Evolutionary conservation across 371 early-diverging fungal species (phyloP), one percentile per base, ranked within the genome.

Genomic region (Nematocida minor): DNA sequence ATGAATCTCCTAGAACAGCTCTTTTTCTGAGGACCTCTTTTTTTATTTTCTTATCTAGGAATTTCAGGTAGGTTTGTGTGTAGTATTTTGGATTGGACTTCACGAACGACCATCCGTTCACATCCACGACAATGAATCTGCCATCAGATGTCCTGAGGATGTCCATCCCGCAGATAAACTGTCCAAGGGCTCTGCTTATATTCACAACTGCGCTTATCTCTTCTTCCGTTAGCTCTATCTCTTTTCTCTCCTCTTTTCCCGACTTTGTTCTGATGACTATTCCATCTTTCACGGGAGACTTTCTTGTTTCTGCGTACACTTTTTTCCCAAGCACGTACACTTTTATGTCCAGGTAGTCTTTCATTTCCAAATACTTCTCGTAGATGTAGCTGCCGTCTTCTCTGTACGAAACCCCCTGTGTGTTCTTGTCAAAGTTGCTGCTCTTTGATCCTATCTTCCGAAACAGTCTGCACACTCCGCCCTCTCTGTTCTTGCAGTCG

Each of bases 91-190:
- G 89, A 80, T 91, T 93, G 66, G 93, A 94, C 84, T 97, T 97
- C 57, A 97, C 97, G 87, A 97, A 97, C 31, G 93, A 92, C 97
- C 97, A 97, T 7, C 97, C 97, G 80, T 97, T 97, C 63, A 97
- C 95, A 83, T 97, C 97, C 81, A 97, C 94, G 7, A 95, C 94
- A 83, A 90, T 91, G 2, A 93, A 92, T 79, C 88, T 87, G 53
- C 85, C 83, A 1, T 89, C 89, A 22, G 80, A 83, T 2, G 85
- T 83, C 3, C 97, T 89, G 62, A 97, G 83, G 25, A 95, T 83
- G 84, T 97, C 97, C 69, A 95, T 91, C 0, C 97, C 97, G 81
- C 97, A 96, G 0, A 96, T 91, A 3, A 89, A 87, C 80, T 41
- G 80, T 1, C 92, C 91, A 84, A 97, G 95, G 9, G 91, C 90